Conservation (phyloP, 768 basidiomycete species). For the Antrodiella citrinella region DNA sequence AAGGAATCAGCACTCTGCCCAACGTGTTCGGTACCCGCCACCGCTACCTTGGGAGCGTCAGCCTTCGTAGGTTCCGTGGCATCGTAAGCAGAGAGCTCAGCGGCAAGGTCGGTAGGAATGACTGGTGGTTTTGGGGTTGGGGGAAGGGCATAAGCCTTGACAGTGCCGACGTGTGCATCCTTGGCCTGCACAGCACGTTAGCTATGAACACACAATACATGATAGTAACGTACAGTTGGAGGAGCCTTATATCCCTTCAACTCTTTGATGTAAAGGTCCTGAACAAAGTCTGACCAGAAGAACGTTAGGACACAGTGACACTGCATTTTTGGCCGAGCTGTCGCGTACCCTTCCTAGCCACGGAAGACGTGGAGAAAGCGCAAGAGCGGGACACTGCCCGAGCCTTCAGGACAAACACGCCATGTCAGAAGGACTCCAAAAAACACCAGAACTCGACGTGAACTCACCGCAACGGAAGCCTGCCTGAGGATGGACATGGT, state of each 20-base stretch:
- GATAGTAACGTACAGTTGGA: constrained; percentile 45
- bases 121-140: constrained; percentile 64
- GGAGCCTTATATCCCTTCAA: constrained; percentile 85
- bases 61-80: constrained; percentile 57
- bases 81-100: constrained; percentile 84
- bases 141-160: constrained; percentile 77
- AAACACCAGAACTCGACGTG: no score
- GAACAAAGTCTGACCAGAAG: constrained; percentile 90
- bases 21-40: constrained; percentile 31
- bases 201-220: not conserved
- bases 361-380: constrained; percentile 51
- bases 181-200: constrained; percentile 49
- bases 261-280: constrained; percentile 88
- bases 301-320: no score
- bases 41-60: constrained; percentile 26
- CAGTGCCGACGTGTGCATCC: constrained; percentile 82
- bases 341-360: constrained; percentile 55
- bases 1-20: constrained; percentile 57
- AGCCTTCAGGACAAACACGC: constrained; percentile 29
- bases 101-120: constrained; percentile 79
- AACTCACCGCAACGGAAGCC: constrained; percentile 40
- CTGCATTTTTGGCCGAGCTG: not conserved
- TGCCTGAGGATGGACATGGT: constrained; percentile 66
- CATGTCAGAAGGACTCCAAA: constrained; percentile 1
- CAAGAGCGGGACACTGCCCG: constrained; percentile 44